Evolutionary conservation across 2,329 filamentous ascomycete species (phyloP), one percentile per base, ranked within the genome.

Genomic region (Aspergillus caelatus): DNA sequence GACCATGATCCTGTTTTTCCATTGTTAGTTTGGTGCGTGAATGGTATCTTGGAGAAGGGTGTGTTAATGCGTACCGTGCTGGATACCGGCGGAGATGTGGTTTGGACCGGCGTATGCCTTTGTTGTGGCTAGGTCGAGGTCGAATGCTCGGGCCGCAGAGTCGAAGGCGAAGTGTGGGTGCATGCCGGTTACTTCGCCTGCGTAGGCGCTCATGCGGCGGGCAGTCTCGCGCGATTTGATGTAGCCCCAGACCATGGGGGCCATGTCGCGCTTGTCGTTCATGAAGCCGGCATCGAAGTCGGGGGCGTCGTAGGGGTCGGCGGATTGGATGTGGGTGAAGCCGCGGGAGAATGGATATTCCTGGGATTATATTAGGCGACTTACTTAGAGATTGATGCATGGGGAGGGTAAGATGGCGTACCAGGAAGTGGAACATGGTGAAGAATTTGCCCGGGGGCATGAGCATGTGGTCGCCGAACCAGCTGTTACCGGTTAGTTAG

Each of bases 181-280:
- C 82, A 85, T 82, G 11, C 70, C 67, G 23, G 83, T 84, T 26
- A 91, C 90, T 75, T 94, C 91, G 64, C 91, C 91, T 1, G 90
- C 90, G 67, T 92, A 93, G 0, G 90, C 88, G 30, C 89, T 85
- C 91, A 93, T 93, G 67, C 90, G 87, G 4, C 91, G 85, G 1
- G 91, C 91, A 4, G 90, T 93, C 83, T 93, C 91, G 62, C 91
- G 89, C 2, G 89, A 91, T 80, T 93, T 93, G 82, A 93, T 91
- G 78, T 93, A 93, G 4, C 89, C 89, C 91, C 91, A 93, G 7
- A 94, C 90, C 88, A 91, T 92, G 10, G 91, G 90, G 1, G 88
- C 90, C 91, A 94, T 93, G 72, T 94, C 91, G 28, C 91, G 85
- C 78, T 92, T 89, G 78, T 94, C 91, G 71, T 92, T 94, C 91